A percentile compares a stretch with the other conserved stretches of the same genome.
phyloP scores from a whole-genome alignment of 148 eudicot species.

The Dysphania ambrosioides region DNA sequence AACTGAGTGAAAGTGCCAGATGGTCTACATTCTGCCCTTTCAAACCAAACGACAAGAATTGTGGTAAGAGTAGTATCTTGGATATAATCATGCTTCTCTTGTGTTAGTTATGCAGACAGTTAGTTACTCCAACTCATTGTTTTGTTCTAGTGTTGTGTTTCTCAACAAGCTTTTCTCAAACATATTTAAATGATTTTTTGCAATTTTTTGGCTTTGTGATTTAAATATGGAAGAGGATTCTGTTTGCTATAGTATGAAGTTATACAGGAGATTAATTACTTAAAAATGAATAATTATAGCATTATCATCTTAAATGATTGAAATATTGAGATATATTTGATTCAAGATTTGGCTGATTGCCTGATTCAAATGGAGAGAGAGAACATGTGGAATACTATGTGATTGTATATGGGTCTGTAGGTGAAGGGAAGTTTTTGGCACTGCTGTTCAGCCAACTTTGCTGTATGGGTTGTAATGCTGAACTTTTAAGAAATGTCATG shows the following conservation, averaged over 20 bases:
- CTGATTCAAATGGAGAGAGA: neutral
- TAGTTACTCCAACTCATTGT: slow-evolving; percentile 4
- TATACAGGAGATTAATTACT: neutral
- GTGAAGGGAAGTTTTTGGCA: neutral
- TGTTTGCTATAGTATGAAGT: neutral
- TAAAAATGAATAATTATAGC: neutral
- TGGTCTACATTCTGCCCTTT: slow-evolving; percentile 14
- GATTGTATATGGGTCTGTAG: neutral
- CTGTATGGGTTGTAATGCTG: neutral
- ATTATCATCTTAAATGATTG: neutral
- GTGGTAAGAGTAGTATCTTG: slow-evolving; percentile 4
- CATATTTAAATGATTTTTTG: neutral
- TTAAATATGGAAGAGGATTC: neutral
- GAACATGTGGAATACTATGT: neutral
- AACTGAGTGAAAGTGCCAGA: slow-evolving; percentile 14
- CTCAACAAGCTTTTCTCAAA: neutral
- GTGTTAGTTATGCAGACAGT: neutral
- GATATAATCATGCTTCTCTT: slow-evolving; percentile 4
- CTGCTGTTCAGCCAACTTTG: neutral
- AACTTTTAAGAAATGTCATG: neutral
- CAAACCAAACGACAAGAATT: slow-evolving; percentile 15
- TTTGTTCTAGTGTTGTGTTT: neutral
- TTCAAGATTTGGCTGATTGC: neutral
- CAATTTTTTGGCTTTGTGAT: neutral
- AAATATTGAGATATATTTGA: neutral